phyloP scores from a whole-genome alignment of 169 alveolate species.

The Eimeria tenella region DNA sequence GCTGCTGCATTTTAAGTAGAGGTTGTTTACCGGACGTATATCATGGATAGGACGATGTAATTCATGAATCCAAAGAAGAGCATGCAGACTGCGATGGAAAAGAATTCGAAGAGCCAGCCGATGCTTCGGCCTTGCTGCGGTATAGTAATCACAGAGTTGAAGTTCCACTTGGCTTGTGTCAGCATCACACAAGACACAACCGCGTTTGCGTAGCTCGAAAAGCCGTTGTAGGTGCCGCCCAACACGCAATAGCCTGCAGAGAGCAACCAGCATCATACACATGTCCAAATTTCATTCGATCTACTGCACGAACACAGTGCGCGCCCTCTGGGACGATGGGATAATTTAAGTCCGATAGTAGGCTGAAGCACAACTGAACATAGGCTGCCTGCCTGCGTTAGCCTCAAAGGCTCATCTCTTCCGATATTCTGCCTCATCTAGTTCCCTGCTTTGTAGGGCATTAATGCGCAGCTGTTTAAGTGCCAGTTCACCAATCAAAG shows the following conservation, averaged over 20 bases:
- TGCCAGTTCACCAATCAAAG: constrained; percentile 33
- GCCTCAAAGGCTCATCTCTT: background rate
- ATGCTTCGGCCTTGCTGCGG: constrained; percentile 73
- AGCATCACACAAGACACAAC: constrained; percentile 65
- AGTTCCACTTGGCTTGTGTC: constrained; percentile 66
- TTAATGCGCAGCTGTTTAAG: no score
- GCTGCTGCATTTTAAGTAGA: background rate
- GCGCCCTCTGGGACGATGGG: no score
- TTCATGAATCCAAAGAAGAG: constrained; percentile 61
- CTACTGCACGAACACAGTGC: no score
- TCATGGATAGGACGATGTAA: constrained; percentile 56
- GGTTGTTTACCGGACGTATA: constrained; percentile 35
- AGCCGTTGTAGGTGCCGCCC: constrained; percentile 60
- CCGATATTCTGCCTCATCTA: background rate
- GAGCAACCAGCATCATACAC: background rate
- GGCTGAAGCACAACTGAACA: no score
- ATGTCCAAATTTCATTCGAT: no score
- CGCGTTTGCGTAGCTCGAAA: constrained; percentile 65
- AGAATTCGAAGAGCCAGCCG: constrained; percentile 69
- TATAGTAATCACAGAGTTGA: constrained; percentile 49
- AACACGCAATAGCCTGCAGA: constrained; percentile 66
- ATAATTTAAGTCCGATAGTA: no score
- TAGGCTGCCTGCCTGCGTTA: no score
- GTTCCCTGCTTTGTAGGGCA: background rate
- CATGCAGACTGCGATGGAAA: background rate